Base-by-base conservation (phyloP, 148 eudicot species). In the Simmondsia chinensis region DNA sequence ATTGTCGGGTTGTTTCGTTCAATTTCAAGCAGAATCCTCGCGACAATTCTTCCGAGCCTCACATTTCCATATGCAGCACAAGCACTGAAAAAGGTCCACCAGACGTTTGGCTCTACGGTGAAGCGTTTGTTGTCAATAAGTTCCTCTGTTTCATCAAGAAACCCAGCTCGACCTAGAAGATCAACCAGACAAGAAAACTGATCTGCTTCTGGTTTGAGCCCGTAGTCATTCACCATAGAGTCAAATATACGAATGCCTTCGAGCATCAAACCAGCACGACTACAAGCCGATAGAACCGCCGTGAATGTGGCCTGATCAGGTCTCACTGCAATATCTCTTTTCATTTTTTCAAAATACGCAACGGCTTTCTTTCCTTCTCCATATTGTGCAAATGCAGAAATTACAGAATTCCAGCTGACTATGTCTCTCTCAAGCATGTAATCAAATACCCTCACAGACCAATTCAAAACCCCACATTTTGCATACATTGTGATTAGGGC, bases 111-210 rank as follows among this genome's bases (percentile, higher is more conserved):
- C 52, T 82, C 78, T 29, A 68, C 25, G 25, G 49, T 58, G 22
- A 54, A 19, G 25, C 45, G 40, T 17, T 61, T 50, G 28, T 28
- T 46, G 25, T 40, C 54, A 42, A 87, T 39, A 10, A 87, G 53
- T 19, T 44, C 63, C 61, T 87, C 80, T 9, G 82, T 69, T 50
- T 64, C 80, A 49, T 82, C 82, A 13, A 82, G 66, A 48, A 69
- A 72, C 14, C 96, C 96, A 16, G 88, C 83, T 56, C 83, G 69
- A 17, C 85, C 73, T 16, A 87, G 47, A 12, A 87, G 79, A 52
- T 87, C 86, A 51, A 87, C 64, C 11, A 87, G 48, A 57, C 94
- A 82, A 17, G 94, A 79, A 35, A 82, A 76, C 19, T 82, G 85
- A 52, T 79, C 56, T 15, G 38, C 61, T 56, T 46, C 60, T 16